Conservation (phyloP, 2,329 filamentous ascomycete species). For the Aspergillaceae sp. region DNA sequence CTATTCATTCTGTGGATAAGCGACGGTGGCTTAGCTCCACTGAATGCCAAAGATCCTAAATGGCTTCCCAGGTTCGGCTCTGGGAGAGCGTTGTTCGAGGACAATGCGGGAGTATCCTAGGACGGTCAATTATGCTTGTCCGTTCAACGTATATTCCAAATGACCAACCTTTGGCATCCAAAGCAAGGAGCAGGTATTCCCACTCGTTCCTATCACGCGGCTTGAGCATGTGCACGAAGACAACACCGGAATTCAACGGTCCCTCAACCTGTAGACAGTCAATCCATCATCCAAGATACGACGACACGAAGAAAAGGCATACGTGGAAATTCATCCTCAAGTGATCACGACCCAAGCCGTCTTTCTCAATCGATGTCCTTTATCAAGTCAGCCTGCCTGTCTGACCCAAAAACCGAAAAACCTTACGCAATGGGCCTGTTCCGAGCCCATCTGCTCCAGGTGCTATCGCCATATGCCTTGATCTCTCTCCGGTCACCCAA, state of each 20-base stretch:
- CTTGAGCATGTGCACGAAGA: slow-evolving; percentile 69
- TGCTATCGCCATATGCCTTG: slow-evolving; percentile 70
- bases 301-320: slow-evolving; percentile 20
- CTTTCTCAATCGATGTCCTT: slow-evolving; percentile 60
- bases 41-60: slow-evolving; percentile 44
- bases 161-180: slow-evolving; percentile 62
- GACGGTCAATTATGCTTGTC: neutral
- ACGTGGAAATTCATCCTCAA: slow-evolving; percentile 79
- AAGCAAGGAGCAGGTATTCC: slow-evolving; percentile 68
- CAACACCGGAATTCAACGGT: slow-evolving; percentile 62
- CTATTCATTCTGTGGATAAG: neutral
- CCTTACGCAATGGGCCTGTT: slow-evolving; percentile 48
- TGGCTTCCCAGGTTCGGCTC: slow-evolving; percentile 32
- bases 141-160: neutral
- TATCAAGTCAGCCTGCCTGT: slow-evolving; percentile 20
- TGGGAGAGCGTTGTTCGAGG: slow-evolving; percentile 38
- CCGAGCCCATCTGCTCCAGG: slow-evolving; percentile 69
- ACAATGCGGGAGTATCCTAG: slow-evolving; percentile 37
- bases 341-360: slow-evolving; percentile 69
- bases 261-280: slow-evolving; percentile 58
- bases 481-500: slow-evolving; percentile 71
- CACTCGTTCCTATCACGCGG: slow-evolving; percentile 56
- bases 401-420: neutral
- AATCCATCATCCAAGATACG: slow-evolving; percentile 9
- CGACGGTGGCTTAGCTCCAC: slow-evolving; percentile 25